A percentile compares a stretch with the other conserved stretches of the same genome.
Conservation (phyloP, 2,329 filamentous ascomycete species). For the Dothideomycetes sp. region DNA sequence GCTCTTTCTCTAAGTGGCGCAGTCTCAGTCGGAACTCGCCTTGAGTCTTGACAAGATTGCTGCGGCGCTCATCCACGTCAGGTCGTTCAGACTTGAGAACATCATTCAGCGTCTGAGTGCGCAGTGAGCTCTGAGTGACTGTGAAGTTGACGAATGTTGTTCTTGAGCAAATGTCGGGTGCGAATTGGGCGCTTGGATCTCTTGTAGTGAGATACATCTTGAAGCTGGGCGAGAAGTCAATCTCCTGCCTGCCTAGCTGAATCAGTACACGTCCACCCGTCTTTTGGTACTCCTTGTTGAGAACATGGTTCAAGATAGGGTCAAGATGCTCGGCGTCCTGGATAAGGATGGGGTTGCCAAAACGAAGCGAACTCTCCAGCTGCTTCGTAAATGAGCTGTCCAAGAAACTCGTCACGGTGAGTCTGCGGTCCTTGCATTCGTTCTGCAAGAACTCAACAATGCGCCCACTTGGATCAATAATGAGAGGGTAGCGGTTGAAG, state of each 20-base stretch:
- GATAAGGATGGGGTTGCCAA: conserved; percentile 96
- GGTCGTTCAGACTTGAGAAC: conserved; percentile 95
- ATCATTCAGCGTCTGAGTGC: conserved; percentile 94
- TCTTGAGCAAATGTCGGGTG: conserved; percentile 93
- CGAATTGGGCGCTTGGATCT: conserved; percentile 90
- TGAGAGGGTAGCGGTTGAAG: conserved; percentile 96
- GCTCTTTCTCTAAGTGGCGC: conserved; percentile 83
- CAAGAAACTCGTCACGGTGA: conserved; percentile 95
- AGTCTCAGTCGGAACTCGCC: conserved; percentile 99
- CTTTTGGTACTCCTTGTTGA: conserved; percentile 99
- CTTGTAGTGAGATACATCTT: conserved; percentile 89
- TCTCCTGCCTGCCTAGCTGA: conserved; percentile 96
- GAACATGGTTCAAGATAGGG: conserved; percentile 92
- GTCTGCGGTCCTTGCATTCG: conserved; percentile 82
- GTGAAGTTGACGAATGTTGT: conserved; percentile 99
- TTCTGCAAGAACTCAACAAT: conserved; percentile 92
- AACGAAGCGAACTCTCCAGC: conserved; percentile 88
- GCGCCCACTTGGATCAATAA: conserved; percentile 93
- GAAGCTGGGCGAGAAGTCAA: conserved; percentile 96
- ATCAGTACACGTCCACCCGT: conserved; percentile 96
- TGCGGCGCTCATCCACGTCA: conserved; percentile 90
- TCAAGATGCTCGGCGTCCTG: conserved; percentile 97
- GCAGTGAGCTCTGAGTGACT: conserved; percentile 95
- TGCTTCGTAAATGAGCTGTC: conserved; percentile 98
- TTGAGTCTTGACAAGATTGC: conserved; percentile 96